Base-by-base conservation (phyloP, 768 basidiomycete species). In the Termitomyces sp. region DNA sequence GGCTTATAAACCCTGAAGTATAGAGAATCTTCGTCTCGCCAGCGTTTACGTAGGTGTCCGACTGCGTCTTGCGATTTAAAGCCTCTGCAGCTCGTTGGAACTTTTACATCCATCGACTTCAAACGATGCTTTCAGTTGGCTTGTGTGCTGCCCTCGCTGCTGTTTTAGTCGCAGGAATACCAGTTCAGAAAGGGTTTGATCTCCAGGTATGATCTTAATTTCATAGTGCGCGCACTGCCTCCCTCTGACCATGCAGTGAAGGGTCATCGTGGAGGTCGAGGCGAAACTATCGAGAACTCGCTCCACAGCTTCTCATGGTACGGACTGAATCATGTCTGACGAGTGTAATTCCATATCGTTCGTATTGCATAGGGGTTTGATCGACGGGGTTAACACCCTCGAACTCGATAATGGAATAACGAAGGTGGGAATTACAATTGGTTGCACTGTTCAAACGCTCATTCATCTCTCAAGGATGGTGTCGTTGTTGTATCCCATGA, bases 401-500 rank as follows among this genome's bases (percentile, higher is more conserved):
- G 90, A 92, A 70, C 69, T 92, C 60, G 90, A 92, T 67, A 88
- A 90, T 66, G 88, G 87, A 2, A 78, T 91, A 57, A 89, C 89
- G 8, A 82, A 80, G 75, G 88, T 84, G 54, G 63, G 68, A 20
- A 30, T 63, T 9, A 13, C 7, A 49, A 11, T 9, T 38, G 41
- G n/a, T 30, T 28, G 13, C 24, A 6, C 5, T 28, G 16, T 16
- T 32, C 32, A 30, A 40, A 32, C 43, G 24, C 30, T 55, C n/a
- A 33, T 35, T 28, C 38, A n/a, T 33, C 6, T 30, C 41, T 30
- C 41, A 50, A 90, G 88, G 91, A 93, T 66, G 88, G 87, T 13
- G 78, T 79, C 49, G 84, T 88, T 16, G 76, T 93, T 43, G 87
- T 92, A 14, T 92, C 87, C 87, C 90, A 93, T 63, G 90, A 93